Evolutionary conservation across 2,329 filamentous ascomycete species (phyloP).

Genomic region (Neopestalotiopsis clavispora): DNA sequence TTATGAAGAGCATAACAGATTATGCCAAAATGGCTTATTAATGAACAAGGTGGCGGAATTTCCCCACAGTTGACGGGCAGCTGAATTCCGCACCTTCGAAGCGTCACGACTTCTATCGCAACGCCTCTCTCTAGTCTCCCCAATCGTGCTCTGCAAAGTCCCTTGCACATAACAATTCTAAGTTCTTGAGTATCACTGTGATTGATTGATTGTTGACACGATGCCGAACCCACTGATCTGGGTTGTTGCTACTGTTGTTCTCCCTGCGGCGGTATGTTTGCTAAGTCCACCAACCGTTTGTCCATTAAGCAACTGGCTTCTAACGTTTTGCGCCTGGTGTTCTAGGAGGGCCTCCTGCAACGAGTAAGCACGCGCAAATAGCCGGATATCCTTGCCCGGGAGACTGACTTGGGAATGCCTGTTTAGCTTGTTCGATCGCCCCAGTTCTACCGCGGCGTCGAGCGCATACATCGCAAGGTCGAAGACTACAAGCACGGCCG

Average conservation of each 20-base stretch:
- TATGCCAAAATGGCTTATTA: not conserved
- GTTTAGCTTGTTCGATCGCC: conserved; percentile 39
- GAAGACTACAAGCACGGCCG: conserved; percentile 55
- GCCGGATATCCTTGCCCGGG: not conserved
- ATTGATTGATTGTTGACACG: not conserved
- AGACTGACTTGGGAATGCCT: not conserved
- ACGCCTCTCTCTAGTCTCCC: not conserved
- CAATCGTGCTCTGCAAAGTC: not conserved
- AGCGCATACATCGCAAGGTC: conserved; percentile 55
- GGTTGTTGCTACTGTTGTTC: not conserved
- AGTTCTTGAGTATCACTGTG: not conserved
- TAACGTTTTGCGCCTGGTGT: not conserved
- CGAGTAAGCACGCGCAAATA: not conserved
- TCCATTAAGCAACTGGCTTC: not conserved
- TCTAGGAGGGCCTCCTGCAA: not conserved
- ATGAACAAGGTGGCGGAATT: not conserved
- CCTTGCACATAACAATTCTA: not conserved
- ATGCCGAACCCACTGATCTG: conserved; percentile 13
- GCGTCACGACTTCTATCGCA: not conserved
- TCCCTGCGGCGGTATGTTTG: conserved; percentile 5
- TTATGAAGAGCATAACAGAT: not conserved
- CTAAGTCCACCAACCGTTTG: not conserved
- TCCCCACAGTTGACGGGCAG: not conserved
- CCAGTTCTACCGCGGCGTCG: conserved; percentile 56
- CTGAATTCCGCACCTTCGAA: not conserved